Conservation (phyloP, 306 rosid genomes). For the Echinosophora koreensis region DNA sequence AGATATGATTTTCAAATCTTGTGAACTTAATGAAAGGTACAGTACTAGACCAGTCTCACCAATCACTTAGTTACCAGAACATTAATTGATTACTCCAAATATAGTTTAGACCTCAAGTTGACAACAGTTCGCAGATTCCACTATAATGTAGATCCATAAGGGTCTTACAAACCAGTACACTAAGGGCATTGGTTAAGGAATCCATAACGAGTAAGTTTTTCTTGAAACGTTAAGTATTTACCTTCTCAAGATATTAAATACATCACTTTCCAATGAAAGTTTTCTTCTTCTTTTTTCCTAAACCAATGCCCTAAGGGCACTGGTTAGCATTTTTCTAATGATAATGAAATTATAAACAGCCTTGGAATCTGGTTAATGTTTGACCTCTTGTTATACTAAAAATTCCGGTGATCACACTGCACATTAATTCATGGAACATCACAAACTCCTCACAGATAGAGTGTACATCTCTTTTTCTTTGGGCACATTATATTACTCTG, state of each 20-base stretch:
- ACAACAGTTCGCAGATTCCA: not conserved
- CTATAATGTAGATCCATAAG: not conserved
- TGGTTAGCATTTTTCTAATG: no score
- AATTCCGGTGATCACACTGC: slow-evolving; percentile 32
- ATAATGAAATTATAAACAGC: not conserved
- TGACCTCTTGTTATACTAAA: slow-evolving; percentile 15
- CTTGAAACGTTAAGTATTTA: no score
- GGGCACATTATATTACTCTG: slow-evolving; percentile 26
- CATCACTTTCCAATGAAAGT: no score
- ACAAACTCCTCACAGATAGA: slow-evolving; percentile 30
- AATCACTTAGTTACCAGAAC: not conserved
- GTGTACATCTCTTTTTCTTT: not conserved
- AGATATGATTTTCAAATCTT: not conserved
- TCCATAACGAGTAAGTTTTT: no score
- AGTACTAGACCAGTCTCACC: not conserved
- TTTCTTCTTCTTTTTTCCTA: no score
- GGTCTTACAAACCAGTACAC: no score
- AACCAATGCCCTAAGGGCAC: no score
- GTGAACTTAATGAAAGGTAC: not conserved
- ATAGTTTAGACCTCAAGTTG: not conserved
- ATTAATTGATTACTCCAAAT: not conserved
- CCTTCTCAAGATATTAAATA: no score
- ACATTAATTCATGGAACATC: slow-evolving; percentile 45
- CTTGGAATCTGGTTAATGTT: slow-evolving; percentile 36
- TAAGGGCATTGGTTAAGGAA: no score